Conservation (phyloP, 768 basidiomycete genomes). For the Boletus sp. region DNA sequence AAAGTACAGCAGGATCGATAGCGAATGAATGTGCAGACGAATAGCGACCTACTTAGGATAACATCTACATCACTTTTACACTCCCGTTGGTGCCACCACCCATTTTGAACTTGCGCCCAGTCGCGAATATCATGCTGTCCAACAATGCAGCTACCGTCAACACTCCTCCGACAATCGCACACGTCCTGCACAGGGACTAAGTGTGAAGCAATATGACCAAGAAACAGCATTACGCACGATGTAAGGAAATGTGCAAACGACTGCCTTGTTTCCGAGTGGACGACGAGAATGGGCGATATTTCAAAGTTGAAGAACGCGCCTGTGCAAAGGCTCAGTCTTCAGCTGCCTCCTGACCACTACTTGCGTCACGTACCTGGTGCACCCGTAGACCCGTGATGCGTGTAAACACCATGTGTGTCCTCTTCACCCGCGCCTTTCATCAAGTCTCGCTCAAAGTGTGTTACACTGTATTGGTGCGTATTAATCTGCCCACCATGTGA, state of each 20-base stretch:
- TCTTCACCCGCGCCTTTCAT: slow-evolving; percentile 57
- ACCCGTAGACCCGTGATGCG: slow-evolving; percentile 73
- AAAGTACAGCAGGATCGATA: slow-evolving; percentile 14
- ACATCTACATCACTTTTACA: slow-evolving; percentile 33
- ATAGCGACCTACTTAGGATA: slow-evolving; percentile 8
- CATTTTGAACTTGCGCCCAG: slow-evolving; percentile 73
- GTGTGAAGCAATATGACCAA: not conserved
- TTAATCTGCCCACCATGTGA: slow-evolving; percentile 51
- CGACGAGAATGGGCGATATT: slow-evolving; percentile 93
- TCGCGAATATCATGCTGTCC: slow-evolving; percentile 85
- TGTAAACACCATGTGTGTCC: slow-evolving; percentile 60
- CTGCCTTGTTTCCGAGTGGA: slow-evolving; percentile 87
- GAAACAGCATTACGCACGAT: slow-evolving; percentile 59
- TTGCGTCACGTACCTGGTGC: slow-evolving; percentile 52
- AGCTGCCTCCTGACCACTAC: not conserved
- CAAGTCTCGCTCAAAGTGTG: slow-evolving; percentile 94
- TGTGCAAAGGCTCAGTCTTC: slow-evolving; percentile 13
- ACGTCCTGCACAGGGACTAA: slow-evolving; percentile 57
- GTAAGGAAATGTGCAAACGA: slow-evolving; percentile 98
- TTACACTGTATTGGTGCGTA: slow-evolving; percentile 93
- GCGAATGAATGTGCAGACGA: slow-evolving; percentile 8
- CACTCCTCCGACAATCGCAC: slow-evolving; percentile 97
- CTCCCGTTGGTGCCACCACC: slow-evolving; percentile 32
- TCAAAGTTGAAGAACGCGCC: slow-evolving; percentile 93
- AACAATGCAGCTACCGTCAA: slow-evolving; percentile 89